Percentiles rank a stretch among this genome's conserved stretches.
Conservation (phyloP, 306 rosid species). For the Ochetophila trinervis region DNA sequence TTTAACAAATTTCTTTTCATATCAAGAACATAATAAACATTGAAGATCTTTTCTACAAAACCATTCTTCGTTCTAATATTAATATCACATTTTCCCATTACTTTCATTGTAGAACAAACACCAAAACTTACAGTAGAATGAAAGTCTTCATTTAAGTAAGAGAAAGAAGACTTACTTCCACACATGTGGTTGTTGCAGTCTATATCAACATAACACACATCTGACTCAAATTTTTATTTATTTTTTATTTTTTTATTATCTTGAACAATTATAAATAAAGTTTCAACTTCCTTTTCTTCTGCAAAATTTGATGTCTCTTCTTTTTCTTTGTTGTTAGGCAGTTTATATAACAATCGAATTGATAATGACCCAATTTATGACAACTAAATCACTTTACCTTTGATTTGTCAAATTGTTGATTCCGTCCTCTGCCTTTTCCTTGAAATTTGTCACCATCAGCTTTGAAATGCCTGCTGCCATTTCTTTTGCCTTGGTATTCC, state of each 20-base stretch:
- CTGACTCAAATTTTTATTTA: neutral
- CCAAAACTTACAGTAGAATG: neutral
- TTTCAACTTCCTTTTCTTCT: neutral
- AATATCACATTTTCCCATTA: neutral
- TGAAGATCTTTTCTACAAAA: neutral
- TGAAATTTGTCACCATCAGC: neutral
- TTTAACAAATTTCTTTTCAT: neutral
- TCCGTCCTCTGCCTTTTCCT: slow-evolving; percentile 10
- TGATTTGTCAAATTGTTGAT: neutral
- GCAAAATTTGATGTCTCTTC: neutral
- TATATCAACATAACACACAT: neutral
- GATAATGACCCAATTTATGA: slow-evolving; percentile 14
- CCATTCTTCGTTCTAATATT: neutral
- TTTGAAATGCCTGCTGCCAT: neutral
- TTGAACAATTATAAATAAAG: neutral
- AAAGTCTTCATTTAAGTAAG: neutral
- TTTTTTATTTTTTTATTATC: too few relatives aligned
- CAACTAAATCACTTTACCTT: slow-evolving; percentile 8
- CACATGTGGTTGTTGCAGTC: slow-evolving; percentile 14
- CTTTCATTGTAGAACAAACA: neutral
- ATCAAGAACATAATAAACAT: neutral
- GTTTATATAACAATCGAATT: neutral
- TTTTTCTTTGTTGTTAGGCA: neutral
- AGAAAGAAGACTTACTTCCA: neutral
- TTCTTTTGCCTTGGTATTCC: neutral